Percentiles rank a stretch among this genome's conserved stretches.
Evolutionary conservation across 306 rosid genomes (phyloP).

Genomic region (Quercus mongolica): DNA sequence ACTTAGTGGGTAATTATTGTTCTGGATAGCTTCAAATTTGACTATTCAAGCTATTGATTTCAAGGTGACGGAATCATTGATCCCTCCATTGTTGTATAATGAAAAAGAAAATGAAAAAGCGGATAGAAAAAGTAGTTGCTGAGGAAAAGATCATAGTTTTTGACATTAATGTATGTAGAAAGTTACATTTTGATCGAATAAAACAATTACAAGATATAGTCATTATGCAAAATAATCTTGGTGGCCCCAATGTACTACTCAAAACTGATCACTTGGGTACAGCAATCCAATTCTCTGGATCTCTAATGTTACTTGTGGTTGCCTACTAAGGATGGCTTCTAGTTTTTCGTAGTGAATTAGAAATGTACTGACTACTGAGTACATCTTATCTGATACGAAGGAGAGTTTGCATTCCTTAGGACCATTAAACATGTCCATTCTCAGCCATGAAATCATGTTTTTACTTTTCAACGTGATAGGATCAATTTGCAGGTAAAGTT

Average conservation of each 20-base stretch:
- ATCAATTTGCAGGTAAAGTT: too few species aligned
- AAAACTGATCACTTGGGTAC: background rate
- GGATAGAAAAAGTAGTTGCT: background rate
- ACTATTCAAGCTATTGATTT: background rate
- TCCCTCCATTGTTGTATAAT: constrained; percentile 16
- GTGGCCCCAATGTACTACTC: background rate
- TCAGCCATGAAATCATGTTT: too few species aligned
- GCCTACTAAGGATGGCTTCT: background rate
- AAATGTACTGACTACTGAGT: too few species aligned
- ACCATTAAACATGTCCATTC: too few species aligned
- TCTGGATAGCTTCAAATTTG: background rate
- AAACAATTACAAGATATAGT: background rate
- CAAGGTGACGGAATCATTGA: constrained; percentile 3
- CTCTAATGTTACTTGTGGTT: background rate
- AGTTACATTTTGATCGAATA: background rate
- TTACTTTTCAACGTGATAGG: too few species aligned
- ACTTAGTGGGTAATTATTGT: background rate
- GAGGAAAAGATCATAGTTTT: background rate
- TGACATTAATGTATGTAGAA: background rate
- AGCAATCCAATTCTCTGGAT: background rate
- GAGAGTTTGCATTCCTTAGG: too few species aligned
- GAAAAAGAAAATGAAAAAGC: background rate
- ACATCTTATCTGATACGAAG: too few species aligned
- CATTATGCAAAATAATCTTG: background rate
- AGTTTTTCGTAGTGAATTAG: too few species aligned